Percentiles rank a stretch among this genome's conserved stretches.
phyloP scores from a whole-genome alignment of 495 filamentous ascomycete genomes.

The Penicillium ucsense region DNA sequence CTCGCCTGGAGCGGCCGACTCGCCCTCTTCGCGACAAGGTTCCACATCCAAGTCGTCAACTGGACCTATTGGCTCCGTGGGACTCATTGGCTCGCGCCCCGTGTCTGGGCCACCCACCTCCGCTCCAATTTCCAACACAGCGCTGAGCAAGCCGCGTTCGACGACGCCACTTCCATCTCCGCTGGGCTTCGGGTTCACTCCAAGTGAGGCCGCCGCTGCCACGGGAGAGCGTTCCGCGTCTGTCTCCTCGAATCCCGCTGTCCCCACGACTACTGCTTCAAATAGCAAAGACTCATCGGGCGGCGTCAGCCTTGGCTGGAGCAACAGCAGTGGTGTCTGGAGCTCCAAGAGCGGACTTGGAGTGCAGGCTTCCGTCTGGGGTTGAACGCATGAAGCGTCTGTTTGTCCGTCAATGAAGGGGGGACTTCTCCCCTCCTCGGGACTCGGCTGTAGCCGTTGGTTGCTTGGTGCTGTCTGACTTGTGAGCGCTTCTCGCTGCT shows the following conservation, averaged over 20 bases:
- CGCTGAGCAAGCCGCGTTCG: slow-evolving; percentile 65
- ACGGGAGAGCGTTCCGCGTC: slow-evolving; percentile 52
- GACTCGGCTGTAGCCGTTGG: too few relatives aligned
- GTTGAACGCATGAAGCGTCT: slow-evolving; percentile 31
- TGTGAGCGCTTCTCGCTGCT: not conserved
- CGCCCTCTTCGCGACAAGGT: slow-evolving; percentile 59
- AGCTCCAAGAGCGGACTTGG: slow-evolving; percentile 60
- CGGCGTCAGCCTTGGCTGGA: slow-evolving; percentile 56
- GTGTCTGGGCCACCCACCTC: slow-evolving; percentile 33
- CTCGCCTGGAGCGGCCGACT: slow-evolving; percentile 79
- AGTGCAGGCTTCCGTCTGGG: slow-evolving; percentile 71
- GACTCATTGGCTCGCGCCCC: slow-evolving; percentile 89
- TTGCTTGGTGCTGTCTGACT: too few relatives aligned
- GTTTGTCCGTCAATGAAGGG: too few relatives aligned
- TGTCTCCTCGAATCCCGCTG: slow-evolving; percentile 49
- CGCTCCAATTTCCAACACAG: slow-evolving; percentile 48
- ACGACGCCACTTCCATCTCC: slow-evolving; percentile 88
- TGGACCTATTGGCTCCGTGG: slow-evolving; percentile 57
- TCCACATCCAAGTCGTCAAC: slow-evolving; percentile 35
- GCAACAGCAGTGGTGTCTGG: slow-evolving; percentile 63
- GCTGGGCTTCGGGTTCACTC: slow-evolving; percentile 61
- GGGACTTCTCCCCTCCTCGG: too few relatives aligned
- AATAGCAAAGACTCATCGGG: slow-evolving; percentile 30
- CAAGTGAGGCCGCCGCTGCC: slow-evolving; percentile 36
- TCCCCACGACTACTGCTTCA: slow-evolving; percentile 19